phyloP scores from a whole-genome alignment of 2,329 filamentous ascomycete genomes.

The Curvularia sp. region DNA sequence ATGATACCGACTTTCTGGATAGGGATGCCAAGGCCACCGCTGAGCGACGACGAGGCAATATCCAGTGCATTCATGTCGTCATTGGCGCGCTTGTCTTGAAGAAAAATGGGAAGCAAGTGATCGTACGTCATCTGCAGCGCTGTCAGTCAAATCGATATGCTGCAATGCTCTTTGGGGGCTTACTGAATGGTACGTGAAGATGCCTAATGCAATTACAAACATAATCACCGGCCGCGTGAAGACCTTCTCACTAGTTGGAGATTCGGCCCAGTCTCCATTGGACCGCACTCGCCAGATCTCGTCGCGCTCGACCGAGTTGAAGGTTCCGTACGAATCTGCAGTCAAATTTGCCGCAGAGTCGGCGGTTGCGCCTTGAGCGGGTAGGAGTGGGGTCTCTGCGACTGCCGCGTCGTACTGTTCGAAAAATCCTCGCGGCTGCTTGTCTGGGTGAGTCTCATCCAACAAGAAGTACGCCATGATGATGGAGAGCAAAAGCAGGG shows the following conservation, averaged over 20 bases:
- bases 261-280: constrained; percentile 54
- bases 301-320: constrained; percentile 64
- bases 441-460: constrained; percentile 87
- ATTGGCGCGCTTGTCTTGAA: constrained; percentile 72
- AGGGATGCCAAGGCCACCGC: constrained; percentile 70
- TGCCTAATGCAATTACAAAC: constrained; percentile 80
- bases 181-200: constrained; percentile 87
- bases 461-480: constrained; percentile 80
- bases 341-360: constrained; percentile 75
- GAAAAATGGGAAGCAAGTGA: constrained; percentile 88
- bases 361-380: constrained; percentile 76
- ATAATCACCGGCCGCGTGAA: constrained; percentile 72
- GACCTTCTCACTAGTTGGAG: constrained; percentile 52
- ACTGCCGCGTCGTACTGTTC: constrained; percentile 50
- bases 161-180: constrained; percentile 6
- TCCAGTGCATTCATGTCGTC: constrained; percentile 41
- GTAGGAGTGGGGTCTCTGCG: constrained; percentile 76
- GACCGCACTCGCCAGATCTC: constrained; percentile 60
- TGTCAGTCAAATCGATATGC: constrained; percentile 8
- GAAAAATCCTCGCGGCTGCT: constrained; percentile 63
- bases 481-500: constrained; percentile 78
- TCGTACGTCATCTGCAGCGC: constrained; percentile 78
- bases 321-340: constrained; percentile 80
- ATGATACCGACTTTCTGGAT: constrained; percentile 72
- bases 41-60: constrained; percentile 44